Evolutionary conservation across 2,329 filamentous ascomycete genomes (phyloP).

Genomic region (Polychaeton citri): DNA sequence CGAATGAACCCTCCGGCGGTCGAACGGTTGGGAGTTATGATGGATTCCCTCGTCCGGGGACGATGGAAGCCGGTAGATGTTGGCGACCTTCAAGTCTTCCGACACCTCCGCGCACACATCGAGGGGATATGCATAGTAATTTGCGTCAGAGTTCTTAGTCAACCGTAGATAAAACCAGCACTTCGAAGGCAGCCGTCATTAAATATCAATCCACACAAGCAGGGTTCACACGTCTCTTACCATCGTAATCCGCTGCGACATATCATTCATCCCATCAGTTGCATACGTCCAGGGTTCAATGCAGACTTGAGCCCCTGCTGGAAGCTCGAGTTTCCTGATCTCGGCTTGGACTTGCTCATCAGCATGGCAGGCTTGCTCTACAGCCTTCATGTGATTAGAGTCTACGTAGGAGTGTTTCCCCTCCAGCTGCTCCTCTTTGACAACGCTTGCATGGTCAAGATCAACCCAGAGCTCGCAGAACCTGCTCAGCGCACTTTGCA

Average conservation of each 20-base stretch:
- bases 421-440: conserved; percentile 3
- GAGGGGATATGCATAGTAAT: conserved; percentile 52
- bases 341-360: conserved; percentile 38
- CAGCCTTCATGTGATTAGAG: conserved; percentile 41
- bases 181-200: conserved; percentile 39
- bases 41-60: conserved; percentile 41
- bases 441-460: conserved; percentile 2
- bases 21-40: conserved; percentile 10
- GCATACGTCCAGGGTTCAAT: conserved; percentile 56
- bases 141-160: conserved; percentile 46
- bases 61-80: conserved; percentile 51
- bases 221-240: conserved; percentile 8
- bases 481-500: not conserved
- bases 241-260: conserved; percentile 21
- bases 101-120: conserved; percentile 52
- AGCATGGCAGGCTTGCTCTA: conserved; percentile 23
- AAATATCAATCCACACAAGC: conserved; percentile 15
- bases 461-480: conserved; percentile 3
- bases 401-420: conserved; percentile 21
- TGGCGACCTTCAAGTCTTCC: conserved; percentile 46
- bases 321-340: conserved; percentile 42
- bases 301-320: conserved; percentile 39
- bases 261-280: conserved; percentile 5
- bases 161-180: conserved; percentile 53
- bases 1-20: conserved; percentile 41